phyloP scores from a whole-genome alignment of 208 protist species.

The Leptomonas seymouri region DNA sequence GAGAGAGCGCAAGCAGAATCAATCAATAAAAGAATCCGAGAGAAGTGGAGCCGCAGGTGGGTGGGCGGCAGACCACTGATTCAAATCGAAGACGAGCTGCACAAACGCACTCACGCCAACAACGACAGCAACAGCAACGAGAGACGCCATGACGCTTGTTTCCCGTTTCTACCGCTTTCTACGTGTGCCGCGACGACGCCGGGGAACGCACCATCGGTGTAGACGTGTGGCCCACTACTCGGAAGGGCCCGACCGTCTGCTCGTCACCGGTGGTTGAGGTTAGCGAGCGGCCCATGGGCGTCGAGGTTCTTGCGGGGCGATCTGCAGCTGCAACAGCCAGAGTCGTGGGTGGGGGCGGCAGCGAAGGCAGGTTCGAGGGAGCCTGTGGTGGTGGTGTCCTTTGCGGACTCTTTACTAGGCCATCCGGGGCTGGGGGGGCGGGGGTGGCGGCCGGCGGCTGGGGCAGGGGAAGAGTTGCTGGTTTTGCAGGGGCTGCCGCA shows the following conservation, averaged over 20 bases:
- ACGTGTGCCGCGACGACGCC: slow-evolving; percentile 16
- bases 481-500: background rate
- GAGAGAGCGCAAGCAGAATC: no score
- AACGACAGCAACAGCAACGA: slow-evolving; percentile 7
- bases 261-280: slow-evolving; percentile 23
- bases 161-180: background rate
- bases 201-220: slow-evolving; percentile 59
- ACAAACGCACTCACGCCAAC: background rate
- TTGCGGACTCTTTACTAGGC: slow-evolving; percentile 22
- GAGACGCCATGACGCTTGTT: background rate
- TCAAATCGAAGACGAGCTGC: no score
- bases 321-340: slow-evolving; percentile 8
- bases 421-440: background rate
- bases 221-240: slow-evolving; percentile 72
- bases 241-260: slow-evolving; percentile 46
- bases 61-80: no score
- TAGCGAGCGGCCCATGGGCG: slow-evolving; percentile 12
- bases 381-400: slow-evolving; percentile 11
- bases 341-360: slow-evolving; percentile 16
- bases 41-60: no score
- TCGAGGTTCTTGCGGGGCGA: slow-evolving; percentile 1
- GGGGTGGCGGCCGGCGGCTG: background rate
- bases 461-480: background rate
- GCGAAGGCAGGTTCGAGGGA: slow-evolving; percentile 5
- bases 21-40: no score